Evolutionary conservation across 345 rosid species (phyloP).

Genomic region (Syzygium grande): DNA sequence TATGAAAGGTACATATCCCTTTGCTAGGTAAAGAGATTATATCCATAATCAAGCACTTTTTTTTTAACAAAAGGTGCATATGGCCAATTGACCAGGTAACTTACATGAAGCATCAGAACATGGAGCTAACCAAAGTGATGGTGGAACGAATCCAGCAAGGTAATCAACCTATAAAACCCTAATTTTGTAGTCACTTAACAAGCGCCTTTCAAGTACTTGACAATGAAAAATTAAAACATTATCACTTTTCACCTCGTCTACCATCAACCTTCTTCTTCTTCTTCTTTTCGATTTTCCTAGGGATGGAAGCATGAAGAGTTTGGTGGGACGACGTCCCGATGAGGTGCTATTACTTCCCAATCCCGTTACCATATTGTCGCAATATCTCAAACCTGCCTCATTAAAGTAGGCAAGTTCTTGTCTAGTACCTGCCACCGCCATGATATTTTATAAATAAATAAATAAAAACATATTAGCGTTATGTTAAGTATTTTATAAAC

Average conservation of each 20-base stretch:
- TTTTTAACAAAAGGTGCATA: neutral
- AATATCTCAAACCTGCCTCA: neutral
- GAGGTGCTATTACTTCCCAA: neutral
- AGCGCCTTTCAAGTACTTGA: neutral
- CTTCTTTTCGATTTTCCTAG: neutral
- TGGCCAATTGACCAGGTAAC: neutral
- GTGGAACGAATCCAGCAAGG: neutral
- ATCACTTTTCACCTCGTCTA: neutral
- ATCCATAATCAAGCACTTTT: too few relatives aligned
- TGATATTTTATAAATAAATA: neutral
- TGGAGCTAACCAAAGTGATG: neutral
- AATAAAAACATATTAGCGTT: too few relatives aligned
- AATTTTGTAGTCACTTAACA: neutral
- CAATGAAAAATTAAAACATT: neutral
- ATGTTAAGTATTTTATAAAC: neutral
- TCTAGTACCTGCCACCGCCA: neutral
- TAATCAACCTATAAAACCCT: neutral
- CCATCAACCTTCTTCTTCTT: neutral
- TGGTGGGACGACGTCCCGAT: neutral
- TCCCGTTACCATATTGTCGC: neutral
- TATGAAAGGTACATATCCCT: too few relatives aligned
- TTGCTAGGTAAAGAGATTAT: too few relatives aligned
- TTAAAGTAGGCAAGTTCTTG: neutral
- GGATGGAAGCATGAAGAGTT: neutral
- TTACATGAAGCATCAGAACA: neutral